Base-by-base conservation (phyloP, 202 grass and related monocot species). In the Schoenoplectus tabernaemontani region DNA sequence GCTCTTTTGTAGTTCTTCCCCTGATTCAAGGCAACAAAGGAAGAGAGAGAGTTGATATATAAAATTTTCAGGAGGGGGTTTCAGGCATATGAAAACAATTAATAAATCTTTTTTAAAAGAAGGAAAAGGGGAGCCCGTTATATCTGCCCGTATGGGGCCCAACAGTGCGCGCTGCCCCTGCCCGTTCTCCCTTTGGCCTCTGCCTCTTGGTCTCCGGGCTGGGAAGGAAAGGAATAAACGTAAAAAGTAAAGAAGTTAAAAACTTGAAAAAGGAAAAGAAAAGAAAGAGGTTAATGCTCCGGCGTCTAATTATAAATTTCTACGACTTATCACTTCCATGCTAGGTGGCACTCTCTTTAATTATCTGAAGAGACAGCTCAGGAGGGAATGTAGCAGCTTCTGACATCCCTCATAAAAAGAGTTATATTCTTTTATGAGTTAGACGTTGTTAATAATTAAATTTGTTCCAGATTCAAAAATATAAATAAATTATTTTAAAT, bases 271-370 rank as follows among this genome's bases (percentile, higher is more conserved):
- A 61, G 3, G 3, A 17, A 26, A 23, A 28, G 2, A 23, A 39
- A 30, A 43, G 0, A 7, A 36, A 26, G 48, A 12, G 17, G 30
- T 59, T 58, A 62, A 43, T 41, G 1, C 11, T 1, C 6, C 36
- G 34, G 57, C 20, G 15, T 39, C 5, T 61, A 19, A 64, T 59
- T 43, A 28, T 39, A 28, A 60, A 61, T 59, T 79, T 79, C n/a
- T 79, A 79, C 77, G 57, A 44, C 77, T 80, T 80, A 39, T 46
- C n/a, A 80, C 77, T 80, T 80, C 38, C 57, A n/a, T 64, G 77
- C 36, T 34, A 80, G 77, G 23, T 79, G 56, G 51, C 36, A 60
- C 22, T 7, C 43, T 30, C 67, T 48, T 70, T 72, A 48, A 78
- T 78, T 39, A 13, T 38, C 37, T 59, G 74, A 78, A 59, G 9